Conservation (phyloP, 257 asterid genomes). For the Solanum appendiculatum region DNA sequence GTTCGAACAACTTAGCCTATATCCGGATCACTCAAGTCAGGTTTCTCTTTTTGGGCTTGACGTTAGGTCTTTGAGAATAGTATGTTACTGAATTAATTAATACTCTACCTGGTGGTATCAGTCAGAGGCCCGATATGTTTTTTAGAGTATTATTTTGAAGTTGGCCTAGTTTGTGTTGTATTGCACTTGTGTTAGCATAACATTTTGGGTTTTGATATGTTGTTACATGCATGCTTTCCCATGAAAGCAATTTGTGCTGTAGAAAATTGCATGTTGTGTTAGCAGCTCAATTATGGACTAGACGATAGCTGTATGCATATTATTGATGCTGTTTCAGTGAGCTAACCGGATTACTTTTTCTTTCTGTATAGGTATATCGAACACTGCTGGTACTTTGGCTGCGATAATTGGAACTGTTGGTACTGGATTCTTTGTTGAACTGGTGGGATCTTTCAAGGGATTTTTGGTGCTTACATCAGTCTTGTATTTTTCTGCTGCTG, state of each 20-base stretch:
- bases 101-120: background rate
- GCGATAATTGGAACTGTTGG: slow-evolving; percentile 93
- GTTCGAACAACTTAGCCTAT: background rate
- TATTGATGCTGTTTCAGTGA: background rate
- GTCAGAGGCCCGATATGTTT: background rate
- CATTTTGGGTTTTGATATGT: background rate
- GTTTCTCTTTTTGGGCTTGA: background rate
- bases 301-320: background rate
- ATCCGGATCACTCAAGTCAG: background rate
- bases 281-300: background rate
- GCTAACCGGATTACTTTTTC: background rate
- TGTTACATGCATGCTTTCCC: background rate
- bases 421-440: slow-evolving; percentile 84
- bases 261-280: background rate
- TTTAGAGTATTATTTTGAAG: background rate
- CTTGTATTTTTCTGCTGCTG: slow-evolving; percentile 64
- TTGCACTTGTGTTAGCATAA: background rate
- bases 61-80: background rate
- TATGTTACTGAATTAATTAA: background rate
- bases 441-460: slow-evolving; percentile 81
- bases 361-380: slow-evolving; percentile 53
- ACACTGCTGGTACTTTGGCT: slow-evolving; percentile 90
- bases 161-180: background rate
- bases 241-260: background rate
- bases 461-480: slow-evolving; percentile 72